Percentiles rank a stretch among this genome's conserved stretches.
These are phyloP conservation scores for Yamadazyma siamensis DNA, from an alignment of 1,139 yeast genomes.

Conservation along the genomic window DNA sequence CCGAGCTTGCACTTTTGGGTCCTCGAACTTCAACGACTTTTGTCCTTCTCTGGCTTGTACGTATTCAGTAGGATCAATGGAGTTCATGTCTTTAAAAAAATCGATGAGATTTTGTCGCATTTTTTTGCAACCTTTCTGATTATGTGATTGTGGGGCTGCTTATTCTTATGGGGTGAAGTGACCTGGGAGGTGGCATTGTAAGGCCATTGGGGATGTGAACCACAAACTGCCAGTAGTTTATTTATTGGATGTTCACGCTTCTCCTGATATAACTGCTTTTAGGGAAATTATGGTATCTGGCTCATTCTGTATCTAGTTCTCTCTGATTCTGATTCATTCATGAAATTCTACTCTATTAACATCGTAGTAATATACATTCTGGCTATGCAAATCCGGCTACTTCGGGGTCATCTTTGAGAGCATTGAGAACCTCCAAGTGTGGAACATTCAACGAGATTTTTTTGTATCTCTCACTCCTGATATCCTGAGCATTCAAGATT, in stretches of 20 bases:
- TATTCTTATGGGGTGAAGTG: no score
- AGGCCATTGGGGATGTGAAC: no score
- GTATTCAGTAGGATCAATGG: conserved; percentile 45
- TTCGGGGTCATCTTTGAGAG: conserved; percentile 50
- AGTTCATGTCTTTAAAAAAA: conserved; percentile 15
- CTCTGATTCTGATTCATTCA: no score
- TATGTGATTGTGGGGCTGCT: no score
- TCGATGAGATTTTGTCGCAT: conserved; percentile 8
- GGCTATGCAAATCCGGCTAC: conserved; percentile 10
- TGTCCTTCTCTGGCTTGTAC: conserved; percentile 40
- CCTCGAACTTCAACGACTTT: conserved; percentile 47
- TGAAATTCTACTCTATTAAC: no score
- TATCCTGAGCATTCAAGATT: conserved; percentile 60
- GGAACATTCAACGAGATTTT: conserved; percentile 64
- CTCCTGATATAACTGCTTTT: no score
- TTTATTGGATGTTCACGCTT: no score
- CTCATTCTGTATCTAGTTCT: no score
- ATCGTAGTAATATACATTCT: no score
- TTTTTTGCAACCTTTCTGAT: conserved; percentile 3
- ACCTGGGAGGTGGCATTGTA: no score
- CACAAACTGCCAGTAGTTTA: no score
- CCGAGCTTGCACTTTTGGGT: conserved; percentile 70
- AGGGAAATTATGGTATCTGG: no score
- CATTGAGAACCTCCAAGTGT: conserved; percentile 63
- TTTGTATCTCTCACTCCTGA: conserved; percentile 65